Base-by-base conservation (phyloP, 148 eudicot species). In the Rhododendron vialii region DNA sequence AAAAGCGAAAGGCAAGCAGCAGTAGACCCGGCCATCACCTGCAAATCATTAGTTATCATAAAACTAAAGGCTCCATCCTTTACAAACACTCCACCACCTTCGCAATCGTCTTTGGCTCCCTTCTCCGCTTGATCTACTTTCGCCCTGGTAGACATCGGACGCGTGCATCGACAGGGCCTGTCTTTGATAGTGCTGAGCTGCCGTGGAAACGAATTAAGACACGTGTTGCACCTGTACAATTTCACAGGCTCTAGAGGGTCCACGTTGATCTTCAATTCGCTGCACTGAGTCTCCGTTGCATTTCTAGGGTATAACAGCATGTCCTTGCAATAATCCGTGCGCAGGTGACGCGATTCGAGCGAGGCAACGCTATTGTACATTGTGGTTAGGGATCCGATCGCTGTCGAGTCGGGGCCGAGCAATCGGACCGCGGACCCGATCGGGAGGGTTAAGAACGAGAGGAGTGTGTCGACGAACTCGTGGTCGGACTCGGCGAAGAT, bases 1-100 rank as follows among this genome's bases (percentile, higher is more conserved):
- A 45, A 24, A 24, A 77, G 80, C 17, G 53, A 41, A 77, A 77
- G 45, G 80, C 80, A 77, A 45, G 53, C 55, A 24, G 55, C 81
- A 24, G 81, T 45, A 78, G 81, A 43, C 28, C 55, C 81, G 4
- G 33, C 53, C 12, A 78, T 78, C 55, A 78, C 81, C 81, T 78
- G 81, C 81, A 78, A 41, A 78, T 78, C 81, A n/a, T 78, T 35
- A 10, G 55, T 78, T 22, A 78, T 24, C 53, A 78, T 78, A 45
- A 76, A 76, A 1, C 48, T 17, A 22, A 26, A 50, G 30, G 53
- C 50, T 77, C 50, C 81, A 20, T 20, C 53, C 15, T 45, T 78
- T 2, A 78, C 50, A 78, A 78, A 78, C 81, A 78, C 81, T 78
- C 81, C 53, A 9, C 30, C 53, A 1, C 35, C 81, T 20, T 55